Evolutionary conservation across 2,329 filamentous ascomycete genomes (phyloP), one percentile per base, ranked within the genome.

Genomic region (Sclerotinia minor): DNA sequence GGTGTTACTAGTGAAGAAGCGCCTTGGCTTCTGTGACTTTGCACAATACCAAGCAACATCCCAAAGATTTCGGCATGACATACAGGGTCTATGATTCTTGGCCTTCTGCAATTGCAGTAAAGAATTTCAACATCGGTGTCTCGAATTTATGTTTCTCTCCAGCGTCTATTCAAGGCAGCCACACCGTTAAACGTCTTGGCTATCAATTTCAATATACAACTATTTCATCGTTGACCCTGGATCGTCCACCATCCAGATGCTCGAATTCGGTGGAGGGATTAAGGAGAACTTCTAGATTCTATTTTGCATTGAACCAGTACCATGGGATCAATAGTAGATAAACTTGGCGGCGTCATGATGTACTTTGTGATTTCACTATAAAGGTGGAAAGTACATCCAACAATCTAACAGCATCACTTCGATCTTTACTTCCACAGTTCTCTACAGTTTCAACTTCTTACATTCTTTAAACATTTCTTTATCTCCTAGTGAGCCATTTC

Each of bases 251-350:
- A 60, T 41, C 3, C 5, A 35, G 47, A 49, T 35, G 21, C 44
- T 49, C n/a, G 26, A 26, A 24, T 49, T 49, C 35, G 24, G 6
- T 32, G 29, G n/a, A 21, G 35, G 29, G 45, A 24, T 35, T 17
- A 11, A 60, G 58, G 44, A 60, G 44, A 35, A 35, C 19, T 60
- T 49, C 58, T 29, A 60, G 58, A 49, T 60, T 13, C 44, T 47
- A 19, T 13, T 49, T 60, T 60, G 44, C 58, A 32, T 35, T 35
- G 58, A 21, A n/a, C 29, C 9, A 15, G 26, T 29, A n/a, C 26
- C 26, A n/a, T n/a, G 41, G 17, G 19, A 47, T 19, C 17, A 32
- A 13, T n/a, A n/a, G 32, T 41, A 49, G 58, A 35, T 60, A 26
- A 60, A 49, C 58, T 60, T 60, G 41, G 58, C 44, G n/a, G n/a